These are phyloP conservation scores for Castanea mollissima DNA, from an alignment of 306 rosid genomes.

Conservation along the genomic window DNA sequence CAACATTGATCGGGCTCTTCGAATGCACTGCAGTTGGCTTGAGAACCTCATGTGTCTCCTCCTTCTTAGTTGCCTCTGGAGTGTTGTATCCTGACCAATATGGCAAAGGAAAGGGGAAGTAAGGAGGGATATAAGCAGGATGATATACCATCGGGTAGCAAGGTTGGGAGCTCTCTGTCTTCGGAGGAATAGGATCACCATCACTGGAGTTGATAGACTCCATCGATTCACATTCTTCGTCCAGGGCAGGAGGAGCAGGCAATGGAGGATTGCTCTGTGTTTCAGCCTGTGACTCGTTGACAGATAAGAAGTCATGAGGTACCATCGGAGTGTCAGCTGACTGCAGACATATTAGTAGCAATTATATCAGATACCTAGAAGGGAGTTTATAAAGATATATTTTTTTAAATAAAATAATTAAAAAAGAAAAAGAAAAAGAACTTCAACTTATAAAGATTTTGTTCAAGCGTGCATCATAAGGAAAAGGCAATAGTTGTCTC, in stretches of 20 bases:
- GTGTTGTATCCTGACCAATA: constrained; percentile 65
- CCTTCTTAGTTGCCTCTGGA: constrained; percentile 51
- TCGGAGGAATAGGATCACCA: constrained; percentile 59
- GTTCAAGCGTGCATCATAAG: background rate
- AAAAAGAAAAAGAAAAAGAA: background rate
- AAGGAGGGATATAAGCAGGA: constrained; percentile 71
- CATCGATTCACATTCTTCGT: constrained; percentile 95
- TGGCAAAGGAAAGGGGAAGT: constrained; percentile 73
- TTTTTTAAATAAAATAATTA: background rate
- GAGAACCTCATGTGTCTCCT: constrained; percentile 74
- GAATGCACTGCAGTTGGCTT: constrained; percentile 95
- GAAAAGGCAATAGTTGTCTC: constrained; percentile 9
- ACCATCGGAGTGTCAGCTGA: constrained; percentile 55
- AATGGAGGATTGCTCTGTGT: constrained; percentile 59
- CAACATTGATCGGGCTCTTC: constrained; percentile 80
- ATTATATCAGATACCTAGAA: constrained; percentile 14
- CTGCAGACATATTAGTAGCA: constrained; percentile 47
- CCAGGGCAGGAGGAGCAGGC: constrained; percentile 76
- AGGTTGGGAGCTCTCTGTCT: constrained; percentile 47
- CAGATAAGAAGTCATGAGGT: constrained; percentile 64
- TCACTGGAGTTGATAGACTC: constrained; percentile 88
- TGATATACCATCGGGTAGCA: constrained; percentile 67
- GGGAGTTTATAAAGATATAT: background rate
- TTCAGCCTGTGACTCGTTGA: constrained; percentile 44
- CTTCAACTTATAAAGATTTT: background rate